Conservation (phyloP, 805 yeast species). For the Millerozyma acaciae region DNA sequence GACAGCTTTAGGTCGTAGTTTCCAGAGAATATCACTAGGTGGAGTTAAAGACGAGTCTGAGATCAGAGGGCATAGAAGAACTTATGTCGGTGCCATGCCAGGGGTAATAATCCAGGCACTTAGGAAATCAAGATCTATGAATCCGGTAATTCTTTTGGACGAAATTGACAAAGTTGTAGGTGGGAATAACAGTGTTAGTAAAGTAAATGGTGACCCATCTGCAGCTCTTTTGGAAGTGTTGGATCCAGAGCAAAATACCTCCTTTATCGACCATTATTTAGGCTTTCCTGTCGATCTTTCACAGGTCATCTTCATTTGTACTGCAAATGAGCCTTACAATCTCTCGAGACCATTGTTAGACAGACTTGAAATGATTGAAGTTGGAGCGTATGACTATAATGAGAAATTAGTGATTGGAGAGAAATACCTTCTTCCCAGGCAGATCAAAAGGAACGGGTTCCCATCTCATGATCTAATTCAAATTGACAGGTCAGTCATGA, state of each 20-base stretch:
- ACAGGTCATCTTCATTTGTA: conserved; percentile 76
- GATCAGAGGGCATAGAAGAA: conserved; percentile 84
- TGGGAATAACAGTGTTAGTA: conserved; percentile 39
- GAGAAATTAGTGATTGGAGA: conserved; percentile 74
- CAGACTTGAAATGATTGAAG: conserved; percentile 76
- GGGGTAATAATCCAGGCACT: conserved; percentile 76
- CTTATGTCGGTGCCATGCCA: conserved; percentile 91
- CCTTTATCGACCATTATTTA: conserved; percentile 76
- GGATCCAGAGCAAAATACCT: conserved; percentile 83
- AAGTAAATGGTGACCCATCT: conserved; percentile 78
- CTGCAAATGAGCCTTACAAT: conserved; percentile 73
- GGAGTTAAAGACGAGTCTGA: conserved; percentile 89
- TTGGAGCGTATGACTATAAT: conserved; percentile 73
- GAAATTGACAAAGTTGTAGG: conserved; percentile 80
- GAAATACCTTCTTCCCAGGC: conserved; percentile 71
- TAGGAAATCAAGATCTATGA: conserved; percentile 71
- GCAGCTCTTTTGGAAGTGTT: conserved; percentile 85
- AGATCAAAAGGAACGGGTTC: conserved; percentile 64
- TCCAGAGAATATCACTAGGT: conserved; percentile 79
- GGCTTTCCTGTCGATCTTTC: conserved; percentile 85
- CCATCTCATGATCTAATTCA: conserved; percentile 33
- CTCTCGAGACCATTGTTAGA: conserved; percentile 76
- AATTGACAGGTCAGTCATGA: conserved; percentile 52
- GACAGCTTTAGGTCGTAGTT: conserved; percentile 62
- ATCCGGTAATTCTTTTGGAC: conserved; percentile 78